Evolutionary conservation across 1,284 basidiomycete species (phyloP).

Genomic region (Heimioporus punctisporus): DNA sequence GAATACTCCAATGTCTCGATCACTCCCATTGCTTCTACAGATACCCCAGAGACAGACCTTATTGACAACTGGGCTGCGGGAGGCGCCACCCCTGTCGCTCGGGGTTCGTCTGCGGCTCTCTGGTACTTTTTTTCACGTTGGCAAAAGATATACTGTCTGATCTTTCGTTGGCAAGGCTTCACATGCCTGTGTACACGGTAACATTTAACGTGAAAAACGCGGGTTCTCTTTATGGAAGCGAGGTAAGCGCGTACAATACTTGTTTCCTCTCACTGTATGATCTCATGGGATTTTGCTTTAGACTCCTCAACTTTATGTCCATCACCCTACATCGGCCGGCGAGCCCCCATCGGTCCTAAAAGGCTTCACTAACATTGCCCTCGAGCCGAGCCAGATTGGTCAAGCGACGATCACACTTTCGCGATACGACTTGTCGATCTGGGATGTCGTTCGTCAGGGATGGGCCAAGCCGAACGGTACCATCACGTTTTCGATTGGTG

Average conservation of each 20-base stretch:
- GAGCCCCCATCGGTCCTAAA: constrained; percentile 65
- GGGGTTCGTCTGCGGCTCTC: constrained; percentile 31
- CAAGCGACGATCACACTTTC: constrained; percentile 59
- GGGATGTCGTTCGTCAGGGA: constrained; percentile 54
- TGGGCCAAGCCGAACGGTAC: constrained; percentile 47
- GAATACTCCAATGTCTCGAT: constrained; percentile 60
- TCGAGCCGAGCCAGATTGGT: constrained; percentile 48
- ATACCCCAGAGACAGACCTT: constrained; percentile 38
- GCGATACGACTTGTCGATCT: constrained; percentile 64
- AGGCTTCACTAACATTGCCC: constrained; percentile 63
- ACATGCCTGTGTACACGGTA: constrained; percentile 60
- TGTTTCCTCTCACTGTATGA: too few species aligned
- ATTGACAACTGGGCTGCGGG: constrained; percentile 58
- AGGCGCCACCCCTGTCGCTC: constrained; percentile 38
- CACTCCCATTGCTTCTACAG: constrained; percentile 34
- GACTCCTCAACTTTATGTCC: constrained; percentile 70
- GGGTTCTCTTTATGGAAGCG: constrained; percentile 54
- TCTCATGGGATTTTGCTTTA: constrained; percentile 19
- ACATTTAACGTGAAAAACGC: constrained; percentile 63
- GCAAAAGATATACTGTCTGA: neutral
- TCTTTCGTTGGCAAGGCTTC: constrained; percentile 45
- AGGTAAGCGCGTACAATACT: constrained; percentile 35
- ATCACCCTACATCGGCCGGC: constrained; percentile 54
- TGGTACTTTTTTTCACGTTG: constrained; percentile 26
- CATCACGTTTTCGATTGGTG: constrained; percentile 48